These are phyloP conservation scores for Mycena venus DNA, from an alignment of 768 basidiomycete species.

Conservation along the genomic window DNA sequence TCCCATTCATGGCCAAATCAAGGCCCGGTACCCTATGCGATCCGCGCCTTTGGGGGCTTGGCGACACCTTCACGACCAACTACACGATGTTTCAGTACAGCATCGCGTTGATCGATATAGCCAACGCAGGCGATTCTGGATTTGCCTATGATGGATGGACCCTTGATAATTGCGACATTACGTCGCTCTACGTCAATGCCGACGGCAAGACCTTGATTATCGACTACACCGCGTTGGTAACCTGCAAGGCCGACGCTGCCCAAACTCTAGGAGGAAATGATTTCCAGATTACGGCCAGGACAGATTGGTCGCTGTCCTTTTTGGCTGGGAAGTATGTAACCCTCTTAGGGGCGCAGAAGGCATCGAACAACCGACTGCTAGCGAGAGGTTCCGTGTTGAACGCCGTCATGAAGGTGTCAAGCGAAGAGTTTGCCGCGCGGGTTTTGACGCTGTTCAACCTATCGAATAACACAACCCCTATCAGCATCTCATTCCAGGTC, in stretches of 20 bases:
- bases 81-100: constrained; percentile 42
- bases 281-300: constrained; percentile 30
- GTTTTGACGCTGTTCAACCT: not conserved
- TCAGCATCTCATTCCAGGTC: constrained; percentile 8
- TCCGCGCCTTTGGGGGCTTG: constrained; percentile 39
- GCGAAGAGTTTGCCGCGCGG: not conserved
- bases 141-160: constrained; percentile 38
- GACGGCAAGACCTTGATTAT: constrained; percentile 19
- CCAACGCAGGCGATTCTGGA: constrained; percentile 41
- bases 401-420: not conserved
- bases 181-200: constrained; percentile 36
- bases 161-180: constrained; percentile 43
- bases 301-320: constrained; percentile 31
- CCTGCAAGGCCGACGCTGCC: constrained; percentile 23
- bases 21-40: constrained; percentile 44
- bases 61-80: constrained; percentile 43
- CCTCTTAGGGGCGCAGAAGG: constrained; percentile 31
- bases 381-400: constrained; percentile 6
- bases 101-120: constrained; percentile 33
- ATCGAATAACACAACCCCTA: constrained; percentile 3
- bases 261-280: not conserved
- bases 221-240: constrained; percentile 35
- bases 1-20: constrained; percentile 31
- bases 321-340: constrained; percentile 36
- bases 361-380: constrained; percentile 12